Conservation (phyloP, 179 eudicot genomes). For the Corrigiola litoralis region DNA sequence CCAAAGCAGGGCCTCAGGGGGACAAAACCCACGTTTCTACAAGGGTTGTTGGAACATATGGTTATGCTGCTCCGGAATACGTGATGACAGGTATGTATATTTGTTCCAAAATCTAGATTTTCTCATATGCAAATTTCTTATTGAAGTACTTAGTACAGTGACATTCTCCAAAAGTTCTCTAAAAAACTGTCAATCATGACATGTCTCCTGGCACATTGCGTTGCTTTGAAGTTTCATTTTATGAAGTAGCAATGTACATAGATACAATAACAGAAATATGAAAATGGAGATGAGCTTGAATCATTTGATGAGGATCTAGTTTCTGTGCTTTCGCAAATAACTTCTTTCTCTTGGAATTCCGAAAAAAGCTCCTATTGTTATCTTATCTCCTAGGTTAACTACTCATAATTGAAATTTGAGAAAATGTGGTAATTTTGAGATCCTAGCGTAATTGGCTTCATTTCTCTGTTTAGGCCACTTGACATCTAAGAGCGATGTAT, state of each 20-base stretch:
- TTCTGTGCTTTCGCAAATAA: neutral
- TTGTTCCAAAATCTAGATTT: neutral
- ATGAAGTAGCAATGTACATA: too few species aligned
- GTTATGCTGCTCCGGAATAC: constrained; percentile 50
- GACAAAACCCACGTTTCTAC: constrained; percentile 53
- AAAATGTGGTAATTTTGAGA: neutral
- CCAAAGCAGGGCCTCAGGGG: constrained; percentile 52
- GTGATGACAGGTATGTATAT: constrained; percentile 44
- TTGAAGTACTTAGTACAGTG: neutral
- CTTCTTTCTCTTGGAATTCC: too few species aligned
- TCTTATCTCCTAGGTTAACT: too few species aligned
- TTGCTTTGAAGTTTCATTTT: too few species aligned
- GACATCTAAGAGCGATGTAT: constrained; percentile 47
- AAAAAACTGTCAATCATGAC: too few species aligned
- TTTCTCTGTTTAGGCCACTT: constrained; percentile 36
- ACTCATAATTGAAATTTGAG: too few species aligned
- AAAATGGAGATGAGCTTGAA: too few species aligned
- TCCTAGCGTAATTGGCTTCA: neutral
- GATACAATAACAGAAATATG: too few species aligned
- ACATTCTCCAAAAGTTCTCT: neutral
- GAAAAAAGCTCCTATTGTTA: too few species aligned
- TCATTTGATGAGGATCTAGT: neutral
- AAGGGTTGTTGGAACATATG: constrained; percentile 47
- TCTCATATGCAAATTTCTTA: neutral
- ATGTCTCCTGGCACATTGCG: too few species aligned